Percentiles rank a stretch among this genome's conserved stretches.
These are phyloP conservation scores for Wallacemonas rigidus DNA, from an alignment of 208 protist genomes.

Conservation along the genomic window DNA sequence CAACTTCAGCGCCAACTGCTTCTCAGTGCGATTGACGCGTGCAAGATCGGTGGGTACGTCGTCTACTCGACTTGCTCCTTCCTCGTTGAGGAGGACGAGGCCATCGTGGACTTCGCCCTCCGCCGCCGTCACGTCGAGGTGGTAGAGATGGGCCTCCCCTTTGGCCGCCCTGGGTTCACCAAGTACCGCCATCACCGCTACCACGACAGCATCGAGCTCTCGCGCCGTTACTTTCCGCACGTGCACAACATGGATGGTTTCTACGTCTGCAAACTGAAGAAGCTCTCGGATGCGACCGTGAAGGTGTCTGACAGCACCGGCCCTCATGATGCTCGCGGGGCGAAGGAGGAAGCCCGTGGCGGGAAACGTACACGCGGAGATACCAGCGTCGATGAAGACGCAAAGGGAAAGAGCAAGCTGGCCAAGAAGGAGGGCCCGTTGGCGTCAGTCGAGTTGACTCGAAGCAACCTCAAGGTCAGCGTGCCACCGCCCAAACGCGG, in stretches of 20 bases:
- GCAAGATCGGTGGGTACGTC: constrained; percentile 95
- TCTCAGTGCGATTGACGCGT: constrained; percentile 97
- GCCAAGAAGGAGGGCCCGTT: no score
- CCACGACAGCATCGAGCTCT: constrained; percentile 65
- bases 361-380: constrained; percentile 26
- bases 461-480: constrained; percentile 32
- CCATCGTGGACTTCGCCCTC: constrained; percentile 97
- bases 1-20: constrained; percentile 97
- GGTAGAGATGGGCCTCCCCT: constrained; percentile 94
- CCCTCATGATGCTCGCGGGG: background rate
- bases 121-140: constrained; percentile 92
- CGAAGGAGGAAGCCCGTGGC: background rate
- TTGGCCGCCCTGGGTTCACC: constrained; percentile 92
- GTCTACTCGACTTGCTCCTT: constrained; percentile 99
- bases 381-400: constrained; percentile 11
- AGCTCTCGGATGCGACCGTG: constrained; percentile 59
- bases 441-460: background rate
- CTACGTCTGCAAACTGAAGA: constrained; percentile 99
- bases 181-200: constrained; percentile 88
- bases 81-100: constrained; percentile 98
- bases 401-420: background rate
- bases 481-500: constrained; percentile 31
- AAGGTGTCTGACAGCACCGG: constrained; percentile 15
- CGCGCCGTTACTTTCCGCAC: constrained; percentile 97
- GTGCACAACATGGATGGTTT: constrained; percentile 99